These are phyloP conservation scores for Leishmania tarentolae DNA, from an alignment of 208 protist species.

Conservation along the genomic window DNA sequence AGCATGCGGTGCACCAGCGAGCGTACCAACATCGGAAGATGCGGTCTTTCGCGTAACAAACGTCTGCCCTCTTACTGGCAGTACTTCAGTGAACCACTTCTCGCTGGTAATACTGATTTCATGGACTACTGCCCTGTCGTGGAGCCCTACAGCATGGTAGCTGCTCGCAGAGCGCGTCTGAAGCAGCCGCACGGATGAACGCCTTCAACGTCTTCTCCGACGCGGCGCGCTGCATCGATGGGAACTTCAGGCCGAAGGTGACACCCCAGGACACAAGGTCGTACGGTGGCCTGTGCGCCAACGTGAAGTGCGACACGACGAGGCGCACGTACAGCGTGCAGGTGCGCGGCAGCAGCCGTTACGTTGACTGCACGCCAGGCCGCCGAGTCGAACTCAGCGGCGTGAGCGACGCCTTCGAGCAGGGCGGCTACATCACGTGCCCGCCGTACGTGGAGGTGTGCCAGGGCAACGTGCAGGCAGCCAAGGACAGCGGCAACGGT, in stretches of 20 bases:
- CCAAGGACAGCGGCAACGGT: background rate
- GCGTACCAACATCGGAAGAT: background rate
- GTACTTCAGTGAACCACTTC: constrained; percentile 37
- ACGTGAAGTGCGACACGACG: background rate
- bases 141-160: background rate
- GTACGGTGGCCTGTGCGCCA: background rate
- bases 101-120: constrained; percentile 9
- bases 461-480: background rate
- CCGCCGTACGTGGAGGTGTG: constrained; percentile 3
- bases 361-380: background rate
- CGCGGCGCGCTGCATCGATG: background rate
- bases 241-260: background rate
- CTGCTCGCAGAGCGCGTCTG: background rate
- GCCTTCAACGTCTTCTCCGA: constrained; percentile 4
- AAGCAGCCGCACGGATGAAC: background rate
- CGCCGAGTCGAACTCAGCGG: background rate
- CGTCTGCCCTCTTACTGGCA: constrained; percentile 19
- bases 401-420: background rate
- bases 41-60: constrained; percentile 4
- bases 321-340: background rate
- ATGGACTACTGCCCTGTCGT: background rate
- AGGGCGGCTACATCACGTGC: background rate
- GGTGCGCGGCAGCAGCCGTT: background rate
- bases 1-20: background rate
- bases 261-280: background rate